Base-by-base conservation (phyloP, 2,329 filamentous ascomycete genomes). In the Fonsecaea monophora region DNA sequence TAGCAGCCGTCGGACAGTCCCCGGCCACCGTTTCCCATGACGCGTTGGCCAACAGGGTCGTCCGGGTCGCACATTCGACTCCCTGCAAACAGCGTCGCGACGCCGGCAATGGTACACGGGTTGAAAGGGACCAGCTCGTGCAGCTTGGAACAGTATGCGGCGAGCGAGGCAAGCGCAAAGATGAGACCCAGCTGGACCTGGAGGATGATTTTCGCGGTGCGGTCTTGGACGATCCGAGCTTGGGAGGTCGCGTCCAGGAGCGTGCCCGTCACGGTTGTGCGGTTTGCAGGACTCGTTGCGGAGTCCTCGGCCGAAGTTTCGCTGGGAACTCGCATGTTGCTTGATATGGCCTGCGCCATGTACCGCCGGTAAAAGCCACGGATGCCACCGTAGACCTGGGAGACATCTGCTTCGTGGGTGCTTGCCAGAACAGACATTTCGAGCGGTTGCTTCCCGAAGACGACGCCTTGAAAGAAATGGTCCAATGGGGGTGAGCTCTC, bases 291-390 rank as follows among this genome's bases (percentile, higher is more conserved):
- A 13, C 12, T 13, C 13, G 9, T 40, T 40, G 38, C 38, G 15
- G 38, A 40, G 38, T 40, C 38, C 38, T 40, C 38, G 9, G 32
- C 6, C 6, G 18, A 10, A 21, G 32, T 15, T 2, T 40, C 15
- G 35, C 13, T 13, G 13, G 67, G 18, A 2, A 65, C 55, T 4
- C 71, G 60, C 68, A 73, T 71, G 12, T 69, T 72, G 3, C 4
- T 32, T 5, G 67, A 68, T 21, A 73, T 71, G 5, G 66, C 70
- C 53, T 72, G 70, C 4, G 71, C 71, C 71, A 73, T 73, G 62
- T 73, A 73, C 1, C 68, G 53, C 1, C 70, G 63, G 53, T 73
- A 73, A 60, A 73, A 66, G 4, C 13, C 42, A 1, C 60, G 34
- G 12, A 72, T 68, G 30, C 48, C 66, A 4, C 38, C 32, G 2